Conservation (phyloP, 2,329 filamentous ascomycete species). For the Penicillium aurantiogriseum region DNA sequence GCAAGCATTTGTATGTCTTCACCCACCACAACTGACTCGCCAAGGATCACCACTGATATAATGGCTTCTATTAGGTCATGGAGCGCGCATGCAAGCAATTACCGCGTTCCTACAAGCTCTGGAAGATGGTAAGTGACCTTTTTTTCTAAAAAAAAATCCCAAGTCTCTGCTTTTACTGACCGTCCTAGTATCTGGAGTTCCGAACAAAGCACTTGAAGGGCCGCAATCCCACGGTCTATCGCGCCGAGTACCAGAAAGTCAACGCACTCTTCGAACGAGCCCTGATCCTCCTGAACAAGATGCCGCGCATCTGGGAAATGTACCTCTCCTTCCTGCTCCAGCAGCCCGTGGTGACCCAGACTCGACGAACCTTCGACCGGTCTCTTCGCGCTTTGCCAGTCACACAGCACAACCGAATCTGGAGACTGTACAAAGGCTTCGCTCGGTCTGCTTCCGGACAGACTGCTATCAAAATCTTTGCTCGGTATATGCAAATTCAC, state of each 20-base stretch:
- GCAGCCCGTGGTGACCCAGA: constrained; percentile 87
- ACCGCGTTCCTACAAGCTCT: constrained; percentile 94
- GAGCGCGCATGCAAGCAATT: constrained; percentile 88
- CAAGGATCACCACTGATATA: constrained; percentile 7
- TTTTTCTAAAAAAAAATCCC: no score
- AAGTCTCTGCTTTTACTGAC: constrained; percentile 20
- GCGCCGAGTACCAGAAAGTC: constrained; percentile 83
- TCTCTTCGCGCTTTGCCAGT: constrained; percentile 87
- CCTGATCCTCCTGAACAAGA: constrained; percentile 92
- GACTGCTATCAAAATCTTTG: constrained; percentile 91
- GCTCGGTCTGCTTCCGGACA: constrained; percentile 86
- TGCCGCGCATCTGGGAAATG: constrained; percentile 98
- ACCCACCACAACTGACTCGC: background rate
- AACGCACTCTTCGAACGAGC: constrained; percentile 93
- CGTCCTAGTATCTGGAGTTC: constrained; percentile 73
- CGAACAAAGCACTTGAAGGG: constrained; percentile 76
- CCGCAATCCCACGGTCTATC: constrained; percentile 77
- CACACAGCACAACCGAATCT: constrained; percentile 93
- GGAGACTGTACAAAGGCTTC: constrained; percentile 87
- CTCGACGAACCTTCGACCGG: constrained; percentile 84
- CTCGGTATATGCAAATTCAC: constrained; percentile 94
- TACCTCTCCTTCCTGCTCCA: constrained; percentile 86
- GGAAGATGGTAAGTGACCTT: constrained; percentile 74
- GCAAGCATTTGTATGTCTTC: constrained; percentile 66
- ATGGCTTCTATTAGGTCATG: constrained; percentile 55